A percentile compares a stretch with the other conserved stretches of the same genome.
phyloP scores from a whole-genome alignment of 768 basidiomycete genomes.

The Termitomyces titanicus region DNA sequence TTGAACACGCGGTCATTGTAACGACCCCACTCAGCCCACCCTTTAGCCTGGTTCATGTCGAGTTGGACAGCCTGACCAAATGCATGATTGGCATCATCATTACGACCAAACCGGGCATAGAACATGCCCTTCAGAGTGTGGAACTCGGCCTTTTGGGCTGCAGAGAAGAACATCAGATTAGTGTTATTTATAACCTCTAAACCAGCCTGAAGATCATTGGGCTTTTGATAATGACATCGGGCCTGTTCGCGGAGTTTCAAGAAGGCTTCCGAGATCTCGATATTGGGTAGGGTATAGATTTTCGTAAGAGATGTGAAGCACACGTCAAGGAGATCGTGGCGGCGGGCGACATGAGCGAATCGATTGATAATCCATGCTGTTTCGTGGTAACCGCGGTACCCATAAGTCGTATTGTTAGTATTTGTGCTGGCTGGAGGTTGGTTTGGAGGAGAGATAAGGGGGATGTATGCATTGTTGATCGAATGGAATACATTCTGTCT shows the following conservation, averaged over 20 bases:
- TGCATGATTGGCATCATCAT: slow-evolving; percentile 86
- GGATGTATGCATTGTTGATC: slow-evolving; percentile 95
- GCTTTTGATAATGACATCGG: slow-evolving; percentile 95
- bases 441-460: slow-evolving; percentile 66
- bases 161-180: slow-evolving; percentile 97
- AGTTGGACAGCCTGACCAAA: slow-evolving; percentile 96
- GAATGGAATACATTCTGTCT: slow-evolving; percentile 96
- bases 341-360: slow-evolving; percentile 96
- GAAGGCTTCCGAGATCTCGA: slow-evolving; percentile 99
- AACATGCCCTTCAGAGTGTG: slow-evolving; percentile 99
- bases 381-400: slow-evolving; percentile 96
- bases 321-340: slow-evolving; percentile 94
- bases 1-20: slow-evolving; percentile 94
- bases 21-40: slow-evolving; percentile 98
- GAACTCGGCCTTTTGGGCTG: slow-evolving; percentile 94
- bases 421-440: slow-evolving; percentile 43
- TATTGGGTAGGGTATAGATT: slow-evolving; percentile 98
- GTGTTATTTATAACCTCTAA: slow-evolving; percentile 99
- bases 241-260: slow-evolving; percentile 98
- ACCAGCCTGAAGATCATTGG: slow-evolving; percentile 88
- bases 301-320: slow-evolving; percentile 93
- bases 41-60: slow-evolving; percentile 92
- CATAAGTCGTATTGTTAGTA: slow-evolving; percentile 68
- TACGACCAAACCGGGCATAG: slow-evolving; percentile 79
- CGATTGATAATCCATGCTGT: slow-evolving; percentile 99